phyloP scores from a whole-genome alignment of 345 rosid genomes.

The Murraya paniculata region DNA sequence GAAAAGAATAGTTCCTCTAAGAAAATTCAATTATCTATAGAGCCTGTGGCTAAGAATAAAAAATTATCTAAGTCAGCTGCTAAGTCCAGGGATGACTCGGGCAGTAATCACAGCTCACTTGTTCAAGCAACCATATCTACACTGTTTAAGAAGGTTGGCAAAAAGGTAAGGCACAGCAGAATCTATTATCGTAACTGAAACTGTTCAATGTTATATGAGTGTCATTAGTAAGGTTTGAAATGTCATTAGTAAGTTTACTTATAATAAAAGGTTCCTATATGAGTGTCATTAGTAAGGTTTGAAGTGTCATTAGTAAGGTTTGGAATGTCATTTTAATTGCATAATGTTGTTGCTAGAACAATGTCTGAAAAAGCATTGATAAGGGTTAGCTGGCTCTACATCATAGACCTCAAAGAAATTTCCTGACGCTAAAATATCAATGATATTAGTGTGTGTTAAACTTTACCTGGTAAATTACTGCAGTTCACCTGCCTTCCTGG shows the following conservation, averaged over 20 bases:
- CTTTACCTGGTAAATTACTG: neutral
- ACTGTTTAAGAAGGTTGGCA: conserved; percentile 65
- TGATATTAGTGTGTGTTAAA: neutral
- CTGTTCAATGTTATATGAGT: neutral
- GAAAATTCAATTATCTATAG: conserved; percentile 15
- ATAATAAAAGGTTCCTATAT: neutral
- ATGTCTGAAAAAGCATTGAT: neutral
- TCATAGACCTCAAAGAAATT: neutral
- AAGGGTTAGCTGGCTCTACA: neutral
- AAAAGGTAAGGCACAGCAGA: conserved; percentile 39
- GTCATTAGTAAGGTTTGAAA: neutral
- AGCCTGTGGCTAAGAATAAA: conserved; percentile 28
- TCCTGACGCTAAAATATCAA: neutral
- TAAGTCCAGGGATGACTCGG: conserved; percentile 32
- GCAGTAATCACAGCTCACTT: conserved; percentile 42
- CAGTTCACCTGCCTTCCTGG: neutral
- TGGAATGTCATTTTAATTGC: neutral
- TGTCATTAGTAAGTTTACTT: too few relatives aligned
- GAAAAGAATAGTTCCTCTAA: conserved; percentile 17
- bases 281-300: neutral
- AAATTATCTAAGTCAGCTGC: conserved; percentile 26
- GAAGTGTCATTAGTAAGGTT: neutral
- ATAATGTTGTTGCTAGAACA: neutral
- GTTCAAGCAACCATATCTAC: conserved; percentile 78
- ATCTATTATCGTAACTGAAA: neutral